Evolutionary conservation across 1,139 yeast genomes (phyloP).

Genomic region (Williopsis jadinii): DNA sequence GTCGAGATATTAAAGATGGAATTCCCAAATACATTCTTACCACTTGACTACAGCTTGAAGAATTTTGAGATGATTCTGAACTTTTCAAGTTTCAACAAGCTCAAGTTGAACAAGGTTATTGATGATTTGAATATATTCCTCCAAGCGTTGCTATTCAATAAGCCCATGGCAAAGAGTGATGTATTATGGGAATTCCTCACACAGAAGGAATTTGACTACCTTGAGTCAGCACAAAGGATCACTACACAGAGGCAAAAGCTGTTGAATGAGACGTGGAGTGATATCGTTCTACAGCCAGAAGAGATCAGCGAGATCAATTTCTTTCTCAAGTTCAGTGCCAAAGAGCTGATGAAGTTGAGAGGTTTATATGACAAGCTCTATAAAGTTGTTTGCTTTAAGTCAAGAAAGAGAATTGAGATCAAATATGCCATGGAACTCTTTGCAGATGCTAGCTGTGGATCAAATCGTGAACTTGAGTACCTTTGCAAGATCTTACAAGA

Average conservation of each 20-base stretch:
- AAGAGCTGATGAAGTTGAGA: conserved; percentile 37
- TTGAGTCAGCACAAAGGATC: conserved; percentile 27
- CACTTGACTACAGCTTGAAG: conserved; percentile 30
- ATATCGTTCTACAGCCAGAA: conserved; percentile 28
- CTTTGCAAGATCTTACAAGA: conserved; percentile 10
- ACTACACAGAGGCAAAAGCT: conserved; percentile 26
- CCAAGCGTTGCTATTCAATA: conserved; percentile 30
- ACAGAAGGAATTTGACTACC: conserved; percentile 29
- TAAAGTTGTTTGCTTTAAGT: conserved; percentile 37
- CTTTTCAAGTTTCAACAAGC: conserved; percentile 28
- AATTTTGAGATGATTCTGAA: conserved; percentile 19
- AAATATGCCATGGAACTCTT: conserved; percentile 19
- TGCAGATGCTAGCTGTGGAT: conserved; percentile 20
- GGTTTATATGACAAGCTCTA: conserved; percentile 31
- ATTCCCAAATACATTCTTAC: conserved; percentile 33
- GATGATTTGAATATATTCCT: conserved; percentile 42
- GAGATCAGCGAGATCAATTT: conserved; percentile 46
- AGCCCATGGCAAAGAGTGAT: conserved; percentile 29
- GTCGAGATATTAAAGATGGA: conserved; percentile 30
- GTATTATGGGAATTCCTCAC: conserved; percentile 40
- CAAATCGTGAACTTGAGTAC: conserved; percentile 17
- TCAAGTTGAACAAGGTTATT: conserved; percentile 38
- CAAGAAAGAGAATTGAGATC: conserved; percentile 39
- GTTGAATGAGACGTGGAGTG: conserved; percentile 6
- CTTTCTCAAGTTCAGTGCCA: conserved; percentile 46